These are phyloP conservation scores for Phyllosticta ampelicida DNA, from an alignment of 2,329 filamentous ascomycete genomes.

Conservation along the genomic window DNA sequence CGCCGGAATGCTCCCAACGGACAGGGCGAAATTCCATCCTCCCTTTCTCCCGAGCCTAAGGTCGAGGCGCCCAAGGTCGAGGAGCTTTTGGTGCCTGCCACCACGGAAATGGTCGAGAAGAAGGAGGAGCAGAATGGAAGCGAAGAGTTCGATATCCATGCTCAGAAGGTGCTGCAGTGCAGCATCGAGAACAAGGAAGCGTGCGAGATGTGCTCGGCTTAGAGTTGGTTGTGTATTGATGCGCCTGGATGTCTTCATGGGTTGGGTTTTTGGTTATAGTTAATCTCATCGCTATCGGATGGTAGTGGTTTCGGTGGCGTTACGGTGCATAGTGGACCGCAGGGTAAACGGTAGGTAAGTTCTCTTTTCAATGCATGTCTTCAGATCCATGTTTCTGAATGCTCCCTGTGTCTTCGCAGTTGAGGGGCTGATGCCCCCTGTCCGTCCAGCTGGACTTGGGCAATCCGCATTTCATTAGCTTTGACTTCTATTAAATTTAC, in stretches of 20 bases:
- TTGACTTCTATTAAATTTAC: too few relatives aligned
- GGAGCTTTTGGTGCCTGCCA: constrained; percentile 49
- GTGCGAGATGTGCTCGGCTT: constrained; percentile 97
- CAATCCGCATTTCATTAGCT: too few relatives aligned
- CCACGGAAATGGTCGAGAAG: constrained; percentile 51
- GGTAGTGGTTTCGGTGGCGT: background rate
- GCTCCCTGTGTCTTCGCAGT: too few relatives aligned
- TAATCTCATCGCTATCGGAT: background rate
- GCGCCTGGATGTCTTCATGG: background rate
- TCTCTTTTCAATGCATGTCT: background rate
- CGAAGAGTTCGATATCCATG: constrained; percentile 87
- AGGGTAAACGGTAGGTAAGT: background rate
- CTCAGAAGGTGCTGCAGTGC: constrained; percentile 81
- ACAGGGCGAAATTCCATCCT: constrained; percentile 59
- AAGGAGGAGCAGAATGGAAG: constrained; percentile 54
- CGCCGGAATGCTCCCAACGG: constrained; percentile 45
- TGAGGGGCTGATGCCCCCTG: too few relatives aligned
- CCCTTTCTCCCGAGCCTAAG: constrained; percentile 58
- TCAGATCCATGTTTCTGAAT: too few relatives aligned
- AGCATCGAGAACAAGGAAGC: constrained; percentile 96
- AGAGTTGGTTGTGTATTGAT: constrained; percentile 20
- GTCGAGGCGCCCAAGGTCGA: constrained; percentile 49
- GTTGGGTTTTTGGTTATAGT: background rate
- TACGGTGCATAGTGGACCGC: background rate
- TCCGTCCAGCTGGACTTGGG: too few relatives aligned